phyloP scores from a whole-genome alignment of 257 asterid genomes.

The Solanum gandarillasii region DNA sequence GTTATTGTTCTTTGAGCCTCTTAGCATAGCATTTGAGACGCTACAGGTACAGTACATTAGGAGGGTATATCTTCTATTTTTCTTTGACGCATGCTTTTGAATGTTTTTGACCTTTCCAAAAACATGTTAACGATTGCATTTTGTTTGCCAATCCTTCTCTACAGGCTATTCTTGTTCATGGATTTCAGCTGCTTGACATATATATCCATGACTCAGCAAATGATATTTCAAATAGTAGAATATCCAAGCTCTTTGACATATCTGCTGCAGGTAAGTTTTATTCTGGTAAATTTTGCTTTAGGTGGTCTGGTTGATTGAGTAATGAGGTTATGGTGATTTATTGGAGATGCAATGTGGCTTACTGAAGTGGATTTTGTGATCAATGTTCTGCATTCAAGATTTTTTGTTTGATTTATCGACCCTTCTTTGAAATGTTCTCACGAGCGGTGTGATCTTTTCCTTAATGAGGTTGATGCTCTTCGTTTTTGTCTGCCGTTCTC shows the following conservation, averaged over 20 bases:
- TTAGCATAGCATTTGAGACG: slow-evolving; percentile 90
- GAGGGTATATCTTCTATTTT: background rate
- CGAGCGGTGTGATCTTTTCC: background rate
- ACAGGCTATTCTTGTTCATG: slow-evolving; percentile 91
- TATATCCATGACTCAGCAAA: slow-evolving; percentile 70
- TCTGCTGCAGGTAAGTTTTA: slow-evolving; percentile 55
- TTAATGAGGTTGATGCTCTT: background rate
- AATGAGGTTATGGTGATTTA: background rate
- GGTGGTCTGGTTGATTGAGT: background rate
- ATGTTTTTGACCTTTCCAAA: background rate
- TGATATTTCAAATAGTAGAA: slow-evolving; percentile 47
- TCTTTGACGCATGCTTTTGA: background rate
- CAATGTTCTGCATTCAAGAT: background rate
- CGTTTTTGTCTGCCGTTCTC: background rate
- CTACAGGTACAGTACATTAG: slow-evolving; percentile 50
- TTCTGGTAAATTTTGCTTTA: background rate
- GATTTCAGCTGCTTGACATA: slow-evolving; percentile 89
- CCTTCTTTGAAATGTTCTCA: background rate
- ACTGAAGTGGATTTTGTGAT: background rate
- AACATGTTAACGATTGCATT: background rate
- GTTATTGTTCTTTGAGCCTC: slow-evolving; percentile 89
- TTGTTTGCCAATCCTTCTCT: slow-evolving; percentile 8
- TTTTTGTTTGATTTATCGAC: background rate
- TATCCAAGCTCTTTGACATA: slow-evolving; percentile 55
- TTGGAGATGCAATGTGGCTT: background rate